A percentile compares a stretch with the other conserved stretches of the same genome.
phyloP scores from a whole-genome alignment of 2,329 filamentous ascomycete species.

The Ceratocystis harringtonii region DNA sequence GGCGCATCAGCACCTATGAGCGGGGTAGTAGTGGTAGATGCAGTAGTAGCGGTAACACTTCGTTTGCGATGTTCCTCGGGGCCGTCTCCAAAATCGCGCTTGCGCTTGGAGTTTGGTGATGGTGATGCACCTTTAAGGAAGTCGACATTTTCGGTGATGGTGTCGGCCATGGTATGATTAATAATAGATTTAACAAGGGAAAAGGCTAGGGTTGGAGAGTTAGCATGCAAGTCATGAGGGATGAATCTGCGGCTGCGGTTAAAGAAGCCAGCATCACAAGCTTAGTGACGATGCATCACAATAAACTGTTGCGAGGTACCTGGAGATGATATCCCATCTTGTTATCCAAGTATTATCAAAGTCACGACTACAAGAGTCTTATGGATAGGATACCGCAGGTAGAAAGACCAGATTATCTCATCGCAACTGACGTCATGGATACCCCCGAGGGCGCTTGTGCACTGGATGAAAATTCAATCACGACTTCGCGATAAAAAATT shows the following conservation, averaged over 20 bases:
- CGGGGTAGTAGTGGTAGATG: background rate
- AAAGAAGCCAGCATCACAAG: background rate
- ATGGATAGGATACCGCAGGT: no score
- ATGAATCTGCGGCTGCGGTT: background rate
- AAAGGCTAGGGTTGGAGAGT: background rate
- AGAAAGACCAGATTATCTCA: background rate
- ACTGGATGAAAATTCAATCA: background rate
- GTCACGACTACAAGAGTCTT: background rate
- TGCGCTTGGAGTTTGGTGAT: conserved; percentile 39
- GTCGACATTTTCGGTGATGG: conserved; percentile 9
- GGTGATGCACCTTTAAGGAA: conserved; percentile 18
- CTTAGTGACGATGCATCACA: background rate
- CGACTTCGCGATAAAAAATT: background rate
- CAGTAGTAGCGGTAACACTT: conserved; percentile 29
- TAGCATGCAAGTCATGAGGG: background rate
- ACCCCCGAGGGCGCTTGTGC: background rate
- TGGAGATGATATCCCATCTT: background rate
- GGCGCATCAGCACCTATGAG: conserved; percentile 15
- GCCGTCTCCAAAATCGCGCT: conserved; percentile 35
- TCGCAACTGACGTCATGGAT: background rate
- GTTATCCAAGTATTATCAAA: background rate
- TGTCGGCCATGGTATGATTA: conserved; percentile 12
- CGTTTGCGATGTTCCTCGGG: conserved; percentile 39
- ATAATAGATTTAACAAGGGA: background rate
- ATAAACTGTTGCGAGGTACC: background rate